Base-by-base conservation (phyloP, 306 rosid genomes). In the Fragaria vesca region DNA sequence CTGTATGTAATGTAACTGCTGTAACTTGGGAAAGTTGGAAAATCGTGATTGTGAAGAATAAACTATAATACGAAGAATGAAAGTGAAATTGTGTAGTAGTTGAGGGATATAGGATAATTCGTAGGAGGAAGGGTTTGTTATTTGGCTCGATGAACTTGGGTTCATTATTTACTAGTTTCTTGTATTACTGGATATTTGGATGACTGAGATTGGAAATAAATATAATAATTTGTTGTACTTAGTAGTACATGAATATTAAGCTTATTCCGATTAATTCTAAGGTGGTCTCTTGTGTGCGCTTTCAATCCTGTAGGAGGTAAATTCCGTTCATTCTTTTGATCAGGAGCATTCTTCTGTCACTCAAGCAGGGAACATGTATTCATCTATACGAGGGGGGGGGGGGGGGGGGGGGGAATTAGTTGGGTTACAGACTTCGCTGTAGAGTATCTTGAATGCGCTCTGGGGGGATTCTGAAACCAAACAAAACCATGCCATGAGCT, bases 131-230 rank as follows among this genome's bases (percentile, higher is more conserved):
- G 60, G 52, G 61, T 46, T 81, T 76, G 69, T 51, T 75, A 66
- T 69, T 66, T 50, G 73, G 70, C 81, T 79, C 67, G 58, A 46
- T 82, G 87, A 87, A 38, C 48, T 63, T 18, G 6, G 71, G 42
- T 51, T 66, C 28, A 69, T 60, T 45, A 80, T 46, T 45, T 74
- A 42, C 34, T 83, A 81, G 71, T 55, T 77, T 36, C 78, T 40
- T 79, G 57, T 83, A 83, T 66, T 67, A 78, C 77, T 77, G 75
- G 78, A 82, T 76, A 78, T 81, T 81, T 57, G 66, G 58, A 84
- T 16, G 43, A 43, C 16, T 71, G 73, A 81, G 77, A 76, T 76
- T 86, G 69, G 83, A 81, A 90, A 88, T 90, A 85, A 81, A 81
- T 66, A 61, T 50, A 46, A 48, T 20, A 20, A 78, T 77, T 52